Evolutionary conservation across 768 basidiomycete species (phyloP), one percentile per base, ranked within the genome.

Genomic region (Boletus pseudopeckii): DNA sequence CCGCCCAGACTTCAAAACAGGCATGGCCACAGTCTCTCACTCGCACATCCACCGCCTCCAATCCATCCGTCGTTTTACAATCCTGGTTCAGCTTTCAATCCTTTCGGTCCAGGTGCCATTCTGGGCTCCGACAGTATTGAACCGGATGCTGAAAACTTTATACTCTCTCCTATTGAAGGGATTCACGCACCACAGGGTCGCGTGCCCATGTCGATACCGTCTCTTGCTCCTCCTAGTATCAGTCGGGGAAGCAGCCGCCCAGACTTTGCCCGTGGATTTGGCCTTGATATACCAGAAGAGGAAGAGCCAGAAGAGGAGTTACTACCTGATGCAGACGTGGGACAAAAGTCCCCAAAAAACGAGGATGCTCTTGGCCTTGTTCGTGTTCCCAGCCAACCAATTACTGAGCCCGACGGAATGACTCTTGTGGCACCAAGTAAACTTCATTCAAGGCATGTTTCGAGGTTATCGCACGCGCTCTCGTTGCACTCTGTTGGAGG

Each of bases 261-360:
- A 5, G 90, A 93, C 68, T 93, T 92, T 64, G 71, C 73, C 45
- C 79, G 85, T 55, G 90, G 90, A 6, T 93, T 92, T 70, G 89
- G 90, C 11, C 64, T 93, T 52, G 89, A 92, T 56, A 81, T 84
- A 53, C 84, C 88, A 3, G 84, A 88, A 54, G 89, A 90, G 63
- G 84, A 80, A 36, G 88, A 90, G 59, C 80, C 80, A 39, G 78
- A 76, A 54, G 80, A 79, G 45, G 74, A 67, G 17, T 66, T 52
- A 15, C 63, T 56, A 20, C 59, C 42, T 26, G 71, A 65, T 24
- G 63, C 61, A 32, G 68, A 70, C 20, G 64, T 66, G 34, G 68
- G 68, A 22, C 77, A 74, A 45, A 72, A 71, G 51, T 74, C 74
- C 37, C 59, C 72, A 26, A 75, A 77, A 18, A 70, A 73, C 30